A percentile compares a stretch with the other conserved stretches of the same genome.
phyloP scores from a whole-genome alignment of 306 rosid species.

The Aeschynomene evenia region DNA sequence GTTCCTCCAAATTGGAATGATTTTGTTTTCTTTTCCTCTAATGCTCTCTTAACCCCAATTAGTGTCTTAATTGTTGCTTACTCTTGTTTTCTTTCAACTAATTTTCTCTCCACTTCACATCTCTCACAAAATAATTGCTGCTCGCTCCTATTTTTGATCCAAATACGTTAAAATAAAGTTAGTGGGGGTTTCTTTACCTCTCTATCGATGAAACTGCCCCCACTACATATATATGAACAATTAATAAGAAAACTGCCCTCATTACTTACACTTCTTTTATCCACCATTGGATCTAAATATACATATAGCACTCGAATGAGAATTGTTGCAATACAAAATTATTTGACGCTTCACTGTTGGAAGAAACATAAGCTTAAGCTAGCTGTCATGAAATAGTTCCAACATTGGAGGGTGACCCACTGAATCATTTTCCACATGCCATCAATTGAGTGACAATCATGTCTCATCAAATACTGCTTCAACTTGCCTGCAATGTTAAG shows the following conservation, averaged over 20 bases:
- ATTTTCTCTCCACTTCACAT: no score
- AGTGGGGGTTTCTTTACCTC: slow-evolving; percentile 9
- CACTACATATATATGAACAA: no score
- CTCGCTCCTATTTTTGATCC: neutral
- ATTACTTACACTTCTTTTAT: no score
- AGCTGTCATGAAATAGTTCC: neutral
- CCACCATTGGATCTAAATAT: no score
- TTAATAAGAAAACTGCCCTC: neutral
- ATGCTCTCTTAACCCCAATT: neutral
- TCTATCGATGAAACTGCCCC: neutral
- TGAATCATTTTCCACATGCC: slow-evolving; percentile 11
- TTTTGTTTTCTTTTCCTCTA: neutral
- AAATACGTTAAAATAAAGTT: neutral
- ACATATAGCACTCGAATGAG: no score
- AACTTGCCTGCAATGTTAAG: neutral
- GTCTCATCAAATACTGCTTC: neutral
- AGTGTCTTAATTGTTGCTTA: neutral
- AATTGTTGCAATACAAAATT: no score
- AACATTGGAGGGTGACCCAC: slow-evolving; percentile 19
- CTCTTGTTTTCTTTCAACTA: no score
- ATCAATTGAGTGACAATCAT: slow-evolving; percentile 24
- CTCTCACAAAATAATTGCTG: no score
- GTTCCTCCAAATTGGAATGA: neutral
- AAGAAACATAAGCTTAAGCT: slow-evolving; percentile 4
- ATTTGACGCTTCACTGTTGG: neutral